A percentile compares a stretch with the other conserved stretches of the same genome.
These are phyloP conservation scores for Termitomyces sp. DNA, from an alignment of 768 basidiomycete species.

Conservation along the genomic window DNA sequence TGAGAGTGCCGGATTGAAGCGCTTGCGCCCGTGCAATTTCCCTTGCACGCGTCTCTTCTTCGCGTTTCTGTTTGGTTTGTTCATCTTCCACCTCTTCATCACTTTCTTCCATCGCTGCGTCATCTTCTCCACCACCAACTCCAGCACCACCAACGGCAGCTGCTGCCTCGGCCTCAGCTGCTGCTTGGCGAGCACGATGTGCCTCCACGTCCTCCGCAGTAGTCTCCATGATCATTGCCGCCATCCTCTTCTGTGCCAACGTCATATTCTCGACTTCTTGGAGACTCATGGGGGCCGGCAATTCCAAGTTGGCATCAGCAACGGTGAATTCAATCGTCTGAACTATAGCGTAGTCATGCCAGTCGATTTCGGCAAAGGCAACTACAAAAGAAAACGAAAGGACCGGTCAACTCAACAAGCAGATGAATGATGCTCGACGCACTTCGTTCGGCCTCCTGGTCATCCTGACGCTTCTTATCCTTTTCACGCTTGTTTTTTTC, in stretches of 20 bases:
- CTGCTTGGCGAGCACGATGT: constrained; percentile 74
- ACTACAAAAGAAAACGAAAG: constrained; percentile 30
- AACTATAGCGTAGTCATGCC: constrained; percentile 98
- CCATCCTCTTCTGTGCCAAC: constrained; percentile 95
- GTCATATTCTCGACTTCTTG: constrained; percentile 96
- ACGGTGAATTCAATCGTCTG: constrained; percentile 97
- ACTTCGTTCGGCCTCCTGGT: constrained; percentile 89
- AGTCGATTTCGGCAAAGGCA: constrained; percentile 97
- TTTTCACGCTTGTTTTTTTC: constrained; percentile 78
- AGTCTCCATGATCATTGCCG: constrained; percentile 96
- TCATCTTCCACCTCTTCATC: constrained; percentile 71
- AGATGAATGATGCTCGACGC: constrained; percentile 25
- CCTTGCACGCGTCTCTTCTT: constrained; percentile 64
- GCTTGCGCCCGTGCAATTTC: constrained; percentile 75
- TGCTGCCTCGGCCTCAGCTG: constrained; percentile 80
- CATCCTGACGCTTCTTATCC: constrained; percentile 82
- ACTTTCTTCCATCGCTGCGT: constrained; percentile 81
- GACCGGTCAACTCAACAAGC: constrained; percentile 1
- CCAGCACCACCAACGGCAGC: constrained; percentile 70
- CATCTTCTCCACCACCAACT: constrained; percentile 39
- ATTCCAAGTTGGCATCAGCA: constrained; percentile 83
- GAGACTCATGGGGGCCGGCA: constrained; percentile 95
- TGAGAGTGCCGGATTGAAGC: constrained; percentile 72
- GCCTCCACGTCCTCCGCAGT: constrained; percentile 84
- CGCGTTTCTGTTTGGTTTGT: constrained; percentile 54